Evolutionary conservation across 2,329 filamentous ascomycete genomes (phyloP).

Genomic region (Fusarium staphyleae): DNA sequence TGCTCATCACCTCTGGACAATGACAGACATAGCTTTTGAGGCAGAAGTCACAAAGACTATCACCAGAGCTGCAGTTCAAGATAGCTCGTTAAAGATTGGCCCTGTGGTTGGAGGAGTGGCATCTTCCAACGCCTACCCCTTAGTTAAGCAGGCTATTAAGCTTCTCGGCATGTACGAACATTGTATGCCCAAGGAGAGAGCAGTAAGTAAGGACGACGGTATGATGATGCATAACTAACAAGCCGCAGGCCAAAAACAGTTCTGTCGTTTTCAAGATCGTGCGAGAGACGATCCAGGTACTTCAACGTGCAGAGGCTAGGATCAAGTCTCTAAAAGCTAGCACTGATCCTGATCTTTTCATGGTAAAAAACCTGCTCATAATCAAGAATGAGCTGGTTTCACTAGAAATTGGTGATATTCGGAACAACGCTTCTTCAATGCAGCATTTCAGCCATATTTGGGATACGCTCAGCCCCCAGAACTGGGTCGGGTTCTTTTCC

Average conservation of each 20-base stretch:
- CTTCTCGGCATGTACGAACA: conserved; percentile 69
- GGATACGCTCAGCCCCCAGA: conserved; percentile 66
- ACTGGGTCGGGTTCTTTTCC: conserved; percentile 65
- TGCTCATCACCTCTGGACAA: conserved; percentile 64
- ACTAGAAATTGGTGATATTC: conserved; percentile 83
- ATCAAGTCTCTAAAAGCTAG: conserved; percentile 68
- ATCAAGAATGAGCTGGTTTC: conserved; percentile 96
- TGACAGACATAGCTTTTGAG: conserved; percentile 62
- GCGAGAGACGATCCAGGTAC: conserved; percentile 84
- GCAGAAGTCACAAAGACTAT: conserved; percentile 63
- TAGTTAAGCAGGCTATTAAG: conserved; percentile 65
- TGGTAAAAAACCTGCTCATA: conserved; percentile 92
- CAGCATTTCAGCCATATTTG: conserved; percentile 71
- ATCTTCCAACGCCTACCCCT: conserved; percentile 64
- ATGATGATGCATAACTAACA: conserved; percentile 19
- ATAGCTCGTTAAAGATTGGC: conserved; percentile 59
- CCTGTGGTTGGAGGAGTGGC: conserved; percentile 57
- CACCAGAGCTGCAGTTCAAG: conserved; percentile 55
- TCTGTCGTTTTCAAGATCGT: conserved; percentile 75
- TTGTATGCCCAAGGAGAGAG: conserved; percentile 69
- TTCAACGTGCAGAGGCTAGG: conserved; percentile 76
- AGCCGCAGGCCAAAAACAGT: conserved; percentile 54
- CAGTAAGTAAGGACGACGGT: conserved; percentile 52
- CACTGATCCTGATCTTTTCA: conserved; percentile 84
- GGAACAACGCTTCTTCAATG: conserved; percentile 57